Evolutionary conservation across 1,284 basidiomycete genomes (phyloP), one percentile per base, ranked within the genome.

Genomic region (Lentinula novae-zelandiae): DNA sequence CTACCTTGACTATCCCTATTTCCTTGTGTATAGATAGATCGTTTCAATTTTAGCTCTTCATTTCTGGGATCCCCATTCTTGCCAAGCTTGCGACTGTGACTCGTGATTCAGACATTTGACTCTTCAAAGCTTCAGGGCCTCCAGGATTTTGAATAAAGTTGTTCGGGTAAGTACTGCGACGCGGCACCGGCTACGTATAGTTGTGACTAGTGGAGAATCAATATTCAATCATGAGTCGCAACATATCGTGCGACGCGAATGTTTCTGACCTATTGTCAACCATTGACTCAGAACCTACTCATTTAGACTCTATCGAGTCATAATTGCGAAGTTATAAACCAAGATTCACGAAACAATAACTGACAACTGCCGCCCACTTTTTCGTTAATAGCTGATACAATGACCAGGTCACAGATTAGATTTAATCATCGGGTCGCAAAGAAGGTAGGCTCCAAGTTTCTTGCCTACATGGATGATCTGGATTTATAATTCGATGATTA

Each of bases 321-420:
- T n/a, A 13, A 36, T 22, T 10, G 17, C n/a, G 31, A 40, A 13
- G 8, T 55, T 44, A 56, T 56, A 56, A 34, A 46, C 54, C 13
- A 5, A n/a, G 40, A 46, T 46, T 3, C 17, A 46, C 40, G 0
- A 12, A n/a, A 31, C 13, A 42, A 42, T 33, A 7, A 22, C 17
- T 15, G 1, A n/a, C 36, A 8, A n/a, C 2, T 42, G 27, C 38
- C 9, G 9, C 53, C 22, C 54, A 53, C 17, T 17, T 17, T 12
- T 20, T 3, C n/a, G 10, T 33, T 9, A 1, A n/a, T 8, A n/a
- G 3, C 12, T 15, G n/a, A n/a, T 36, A 60, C 33, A 8, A 62
- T 62, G 60, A 53, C 60, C n/a, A 52, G 60, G 10, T 62, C 60
- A 8, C 49, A 53, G 22, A 53, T 49, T 20, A 20, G 53, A 53